Percentiles rank a stretch among this genome's conserved stretches.
These are phyloP conservation scores for Solanum bukasovii DNA, from an alignment of 257 asterid species.

Conservation along the genomic window DNA sequence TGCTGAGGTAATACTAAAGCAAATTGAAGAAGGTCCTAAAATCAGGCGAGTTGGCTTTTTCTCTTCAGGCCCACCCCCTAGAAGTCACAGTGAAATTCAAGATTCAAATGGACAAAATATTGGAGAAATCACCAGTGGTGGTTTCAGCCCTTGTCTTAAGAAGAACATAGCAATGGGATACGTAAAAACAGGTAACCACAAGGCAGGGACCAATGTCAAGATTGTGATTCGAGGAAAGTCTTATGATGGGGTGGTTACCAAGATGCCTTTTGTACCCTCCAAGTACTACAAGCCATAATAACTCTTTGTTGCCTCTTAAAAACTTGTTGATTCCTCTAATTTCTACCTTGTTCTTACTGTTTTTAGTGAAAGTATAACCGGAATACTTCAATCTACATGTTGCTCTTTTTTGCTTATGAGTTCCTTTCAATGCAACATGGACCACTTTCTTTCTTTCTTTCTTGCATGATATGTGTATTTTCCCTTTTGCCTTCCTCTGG, in stretches of 20 bases:
- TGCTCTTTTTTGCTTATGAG: background rate
- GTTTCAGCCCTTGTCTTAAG: slow-evolving; percentile 95
- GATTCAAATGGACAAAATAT: slow-evolving; percentile 64
- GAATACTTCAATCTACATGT: background rate
- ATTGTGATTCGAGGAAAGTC: slow-evolving; percentile 68
- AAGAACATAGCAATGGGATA: slow-evolving; percentile 97
- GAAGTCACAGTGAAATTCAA: slow-evolving; percentile 91
- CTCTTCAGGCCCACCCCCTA: slow-evolving; percentile 85
- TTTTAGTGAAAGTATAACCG: background rate
- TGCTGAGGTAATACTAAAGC: slow-evolving; percentile 82
- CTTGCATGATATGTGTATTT: background rate
- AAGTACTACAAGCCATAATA: slow-evolving; percentile 74
- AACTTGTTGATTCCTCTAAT: background rate
- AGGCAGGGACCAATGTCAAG: slow-evolving; percentile 71
- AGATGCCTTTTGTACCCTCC: slow-evolving; percentile 83
- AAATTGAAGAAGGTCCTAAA: slow-evolving; percentile 64
- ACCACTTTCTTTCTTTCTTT: background rate
- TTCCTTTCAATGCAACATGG: background rate
- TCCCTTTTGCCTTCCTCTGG: background rate
- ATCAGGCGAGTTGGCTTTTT: slow-evolving; percentile 78
- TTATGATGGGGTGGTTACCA: slow-evolving; percentile 71
- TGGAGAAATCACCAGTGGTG: slow-evolving; percentile 96
- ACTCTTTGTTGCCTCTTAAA: background rate
- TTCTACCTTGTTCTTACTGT: background rate
- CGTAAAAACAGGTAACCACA: slow-evolving; percentile 82